Conservation (phyloP, 2,329 filamentous ascomycete genomes). For the Diaporthe destruens region DNA sequence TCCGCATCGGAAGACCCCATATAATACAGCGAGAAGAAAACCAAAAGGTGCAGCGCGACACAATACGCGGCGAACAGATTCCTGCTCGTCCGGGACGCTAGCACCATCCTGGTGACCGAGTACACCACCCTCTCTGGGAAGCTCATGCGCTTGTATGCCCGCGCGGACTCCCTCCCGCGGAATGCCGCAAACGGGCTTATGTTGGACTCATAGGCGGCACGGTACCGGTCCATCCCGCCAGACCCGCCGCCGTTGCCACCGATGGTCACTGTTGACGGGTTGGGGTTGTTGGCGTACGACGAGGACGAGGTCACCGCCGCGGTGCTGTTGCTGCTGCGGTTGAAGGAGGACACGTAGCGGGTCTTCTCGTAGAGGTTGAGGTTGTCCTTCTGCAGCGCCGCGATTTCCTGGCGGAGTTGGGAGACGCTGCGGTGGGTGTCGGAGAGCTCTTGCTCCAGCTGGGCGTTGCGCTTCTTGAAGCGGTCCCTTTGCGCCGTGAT, state of each 20-base stretch:
- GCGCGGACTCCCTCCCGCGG: conserved; percentile 88
- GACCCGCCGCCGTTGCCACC: conserved; percentile 69
- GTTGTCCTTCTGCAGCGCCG: conserved; percentile 95
- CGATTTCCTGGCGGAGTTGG: conserved; percentile 88
- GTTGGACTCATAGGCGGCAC: conserved; percentile 92
- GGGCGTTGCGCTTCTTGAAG: conserved; percentile 94
- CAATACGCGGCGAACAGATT: conserved; percentile 96
- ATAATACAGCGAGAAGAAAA: conserved; percentile 90
- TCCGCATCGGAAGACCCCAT: conserved; percentile 78
- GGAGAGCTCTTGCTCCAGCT: conserved; percentile 91
- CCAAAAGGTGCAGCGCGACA: conserved; percentile 85
- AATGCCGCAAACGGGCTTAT: conserved; percentile 97
- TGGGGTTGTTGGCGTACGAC: conserved; percentile 75
- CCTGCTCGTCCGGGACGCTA: conserved; percentile 89
- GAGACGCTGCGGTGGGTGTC: conserved; percentile 86
- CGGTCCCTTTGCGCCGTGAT: conserved; percentile 97
- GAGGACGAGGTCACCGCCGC: conserved; percentile 65
- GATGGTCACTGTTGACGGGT: conserved; percentile 77
- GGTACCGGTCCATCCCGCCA: conserved; percentile 78
- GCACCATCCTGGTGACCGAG: conserved; percentile 88
- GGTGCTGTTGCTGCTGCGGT: conserved; percentile 73
- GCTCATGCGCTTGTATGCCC: conserved; percentile 94
- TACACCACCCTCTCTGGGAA: conserved; percentile 91
- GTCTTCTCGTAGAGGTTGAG: conserved; percentile 97
- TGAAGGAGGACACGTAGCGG: conserved; percentile 94